Evolutionary conservation across 139 green algal genomes (phyloP), one percentile per base, ranked within the genome.

Genomic region (Chlamydomonas applanata): DNA sequence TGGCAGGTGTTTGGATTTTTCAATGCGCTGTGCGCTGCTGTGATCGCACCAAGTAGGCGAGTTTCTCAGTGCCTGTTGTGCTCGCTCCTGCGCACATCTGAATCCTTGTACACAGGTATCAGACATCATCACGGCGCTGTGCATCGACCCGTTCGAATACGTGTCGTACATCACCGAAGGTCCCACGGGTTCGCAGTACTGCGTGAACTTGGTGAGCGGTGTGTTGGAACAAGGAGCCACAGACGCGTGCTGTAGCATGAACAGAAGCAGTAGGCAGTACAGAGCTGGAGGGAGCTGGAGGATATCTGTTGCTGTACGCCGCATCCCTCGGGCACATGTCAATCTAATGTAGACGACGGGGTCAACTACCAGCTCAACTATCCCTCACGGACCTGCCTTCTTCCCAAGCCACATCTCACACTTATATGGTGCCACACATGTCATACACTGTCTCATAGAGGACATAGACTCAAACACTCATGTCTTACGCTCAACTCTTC

Each of bases 121-220:
- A 5, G 16, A 30, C 19, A 54, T 68, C 53, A 67, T 66, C 19
- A 25, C 13, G 3, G 13, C 30, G n/a, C 52, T 68, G 53, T 57
- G 69, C 30, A 49, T n/a, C 19, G 54, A 73, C 67, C 25, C 46
- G 4, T 49, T 75, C 17, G 69, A 75, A 33, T 49, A 29, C 22
- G 54, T 75, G 52, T 67, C 69, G 22, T 75, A 40, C 33, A 45
- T 54, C 4, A 22, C 2, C 11, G 69, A 75, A 16, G 54, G 53
- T 5, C 69, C 69, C 20, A 19, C 34, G 29, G 69, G 69, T 32
- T 36, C 32, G 2, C 64, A 24, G 29, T 75, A 66, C 52, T 57
- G 53, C 32, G 69, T 75, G 25, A 75, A 75, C 69, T 67, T 75
- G 69, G 30, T 54, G 49, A 4, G 54, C 19, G 24, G 9, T 4